These are phyloP conservation scores for Penicillium salamii DNA, from an alignment of 495 filamentous ascomycete genomes.

Conservation along the genomic window DNA sequence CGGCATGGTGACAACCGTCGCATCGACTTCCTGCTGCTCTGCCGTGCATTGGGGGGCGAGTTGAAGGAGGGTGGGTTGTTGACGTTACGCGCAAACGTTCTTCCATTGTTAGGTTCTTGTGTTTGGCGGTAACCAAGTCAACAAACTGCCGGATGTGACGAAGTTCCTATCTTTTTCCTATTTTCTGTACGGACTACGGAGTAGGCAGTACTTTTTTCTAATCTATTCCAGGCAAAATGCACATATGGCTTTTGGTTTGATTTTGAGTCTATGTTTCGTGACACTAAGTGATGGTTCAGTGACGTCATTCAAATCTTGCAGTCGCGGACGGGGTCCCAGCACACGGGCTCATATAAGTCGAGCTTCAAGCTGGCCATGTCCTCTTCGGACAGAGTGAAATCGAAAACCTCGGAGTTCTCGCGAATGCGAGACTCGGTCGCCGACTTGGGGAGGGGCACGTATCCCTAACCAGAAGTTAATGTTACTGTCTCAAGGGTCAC, in stretches of 20 bases:
- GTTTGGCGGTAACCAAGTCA: slow-evolving; percentile 25
- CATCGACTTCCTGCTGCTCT: slow-evolving; percentile 16
- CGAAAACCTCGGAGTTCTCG: slow-evolving; percentile 76
- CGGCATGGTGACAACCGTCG: slow-evolving; percentile 35
- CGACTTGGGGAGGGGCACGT: slow-evolving; percentile 63
- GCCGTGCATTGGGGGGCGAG: slow-evolving; percentile 18
- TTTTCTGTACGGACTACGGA: too few relatives aligned
- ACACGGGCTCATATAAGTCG: slow-evolving; percentile 56
- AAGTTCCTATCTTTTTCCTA: too few relatives aligned
- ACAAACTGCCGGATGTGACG: slow-evolving; percentile 26
- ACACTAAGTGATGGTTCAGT: too few relatives aligned
- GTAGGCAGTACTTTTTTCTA: slow-evolving; percentile 17
- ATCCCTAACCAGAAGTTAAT: slow-evolving; percentile 60
- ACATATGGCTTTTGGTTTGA: too few relatives aligned
- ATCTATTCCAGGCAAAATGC: too few relatives aligned
- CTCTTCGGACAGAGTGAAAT: slow-evolving; percentile 67
- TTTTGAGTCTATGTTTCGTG: too few relatives aligned
- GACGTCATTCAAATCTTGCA: slow-evolving; percentile 23
- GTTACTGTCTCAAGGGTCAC: slow-evolving; percentile 12
- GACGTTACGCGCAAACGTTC: too few relatives aligned
- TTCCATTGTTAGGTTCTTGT: not conserved
- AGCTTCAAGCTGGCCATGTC: slow-evolving; percentile 58
- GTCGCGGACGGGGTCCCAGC: slow-evolving; percentile 70
- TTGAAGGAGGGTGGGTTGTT: too few relatives aligned
- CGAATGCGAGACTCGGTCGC: slow-evolving; percentile 56